Percentiles rank a stretch among this genome's conserved stretches.
These are phyloP conservation scores for Cadophora sp. DNA, from an alignment of 2,329 filamentous ascomycete species.

Conservation along the genomic window DNA sequence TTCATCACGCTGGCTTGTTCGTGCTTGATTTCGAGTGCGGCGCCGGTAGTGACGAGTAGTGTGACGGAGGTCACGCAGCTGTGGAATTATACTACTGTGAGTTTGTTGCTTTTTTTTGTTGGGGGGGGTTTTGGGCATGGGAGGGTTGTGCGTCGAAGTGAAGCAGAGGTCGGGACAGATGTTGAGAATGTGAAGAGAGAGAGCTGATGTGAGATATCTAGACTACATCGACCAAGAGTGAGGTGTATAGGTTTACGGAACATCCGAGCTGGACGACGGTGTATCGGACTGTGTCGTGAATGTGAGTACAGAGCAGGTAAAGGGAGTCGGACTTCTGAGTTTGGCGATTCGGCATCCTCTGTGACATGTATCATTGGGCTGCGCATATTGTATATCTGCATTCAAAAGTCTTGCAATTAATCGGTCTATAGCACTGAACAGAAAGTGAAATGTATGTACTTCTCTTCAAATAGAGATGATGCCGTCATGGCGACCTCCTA, in stretches of 20 bases:
- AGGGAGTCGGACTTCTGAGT: too few relatives aligned
- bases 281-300: conserved; percentile 2
- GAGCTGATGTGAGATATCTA: background rate
- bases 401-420: background rate
- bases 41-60: background rate
- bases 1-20: conserved; percentile 12
- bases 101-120: background rate
- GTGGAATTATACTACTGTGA: conserved; percentile 19
- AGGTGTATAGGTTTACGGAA: conserved; percentile 9
- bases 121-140: too few relatives aligned
- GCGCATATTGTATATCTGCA: background rate
- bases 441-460: background rate
- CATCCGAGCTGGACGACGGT: conserved; percentile 11
- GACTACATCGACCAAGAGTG: conserved; percentile 13
- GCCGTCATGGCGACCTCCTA: background rate
- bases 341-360: too few relatives aligned
- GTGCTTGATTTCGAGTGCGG: conserved; percentile 11
- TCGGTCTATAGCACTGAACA: background rate
- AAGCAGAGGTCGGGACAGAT: background rate
- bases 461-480: background rate
- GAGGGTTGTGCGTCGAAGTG: background rate
- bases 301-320: background rate
- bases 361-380: background rate
- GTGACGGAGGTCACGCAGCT: conserved; percentile 2
- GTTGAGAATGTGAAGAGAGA: too few relatives aligned